These are phyloP conservation scores for Pezicula neosporulosa DNA, from an alignment of 2,329 filamentous ascomycete genomes.

Conservation along the genomic window DNA sequence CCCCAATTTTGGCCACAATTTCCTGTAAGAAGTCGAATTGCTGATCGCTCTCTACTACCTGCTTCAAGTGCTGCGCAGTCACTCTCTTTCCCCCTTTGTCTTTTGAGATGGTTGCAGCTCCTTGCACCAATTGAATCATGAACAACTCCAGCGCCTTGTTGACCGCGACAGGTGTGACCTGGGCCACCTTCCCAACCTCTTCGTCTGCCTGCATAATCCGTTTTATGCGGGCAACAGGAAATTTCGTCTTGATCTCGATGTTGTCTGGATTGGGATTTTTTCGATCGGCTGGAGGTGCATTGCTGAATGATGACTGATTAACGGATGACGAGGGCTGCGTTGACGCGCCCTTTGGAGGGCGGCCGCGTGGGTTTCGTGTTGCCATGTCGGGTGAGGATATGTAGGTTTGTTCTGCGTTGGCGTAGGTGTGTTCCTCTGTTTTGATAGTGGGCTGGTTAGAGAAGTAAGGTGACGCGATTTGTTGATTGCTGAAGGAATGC, in stretches of 20 bases:
- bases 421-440: constrained; percentile 7
- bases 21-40: constrained; percentile 93
- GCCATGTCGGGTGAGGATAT: constrained; percentile 10
- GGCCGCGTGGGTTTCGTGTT: constrained; percentile 8
- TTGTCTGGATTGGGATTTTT: constrained; percentile 37
- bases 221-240: constrained; percentile 96
- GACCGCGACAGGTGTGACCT: constrained; percentile 94
- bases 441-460: constrained; percentile 10
- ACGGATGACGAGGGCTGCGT: neutral
- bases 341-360: neutral
- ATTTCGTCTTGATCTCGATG: constrained; percentile 86
- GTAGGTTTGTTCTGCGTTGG: constrained; percentile 2
- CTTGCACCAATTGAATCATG: constrained; percentile 91
- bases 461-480: constrained; percentile 1
- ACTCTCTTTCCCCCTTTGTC: constrained; percentile 85
- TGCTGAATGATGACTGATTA: neutral
- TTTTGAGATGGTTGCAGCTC: constrained; percentile 80
- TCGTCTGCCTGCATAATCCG: constrained; percentile 99
- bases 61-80: constrained; percentile 86
- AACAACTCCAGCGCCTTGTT: constrained; percentile 95
- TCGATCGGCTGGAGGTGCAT: constrained; percentile 33
- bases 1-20: constrained; percentile 81
- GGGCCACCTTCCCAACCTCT: constrained; percentile 96
- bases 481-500: constrained; percentile 15
- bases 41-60: constrained; percentile 78